Base-by-base conservation (phyloP, 768 basidiomycete species). In the Rhizopogon rudus region DNA sequence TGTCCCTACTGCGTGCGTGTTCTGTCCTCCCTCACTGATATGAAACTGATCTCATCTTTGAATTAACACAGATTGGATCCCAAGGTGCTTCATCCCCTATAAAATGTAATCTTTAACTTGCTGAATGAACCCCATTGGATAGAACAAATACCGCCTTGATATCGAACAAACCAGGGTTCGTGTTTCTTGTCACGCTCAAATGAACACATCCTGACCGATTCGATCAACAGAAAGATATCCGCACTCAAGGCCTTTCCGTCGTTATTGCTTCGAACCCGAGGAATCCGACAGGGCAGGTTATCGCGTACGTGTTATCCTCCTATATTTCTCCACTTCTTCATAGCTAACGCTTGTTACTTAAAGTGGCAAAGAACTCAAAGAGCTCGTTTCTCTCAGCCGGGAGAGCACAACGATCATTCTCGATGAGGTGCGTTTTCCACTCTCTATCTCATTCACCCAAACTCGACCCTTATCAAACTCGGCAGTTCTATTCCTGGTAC, bases 401-500 rank as follows among this genome's bases (percentile, higher is more conserved):
- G 87, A 94, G 61, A 82, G 86, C 12, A 91, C 89, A 3, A 97
- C 95, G 3, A 61, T 96, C 51, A 85, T 93, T 60, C 79, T 93
- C 33, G 91, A 93, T 65, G 91, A 93, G 78, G 90, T 87, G 68
- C 43, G 31, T 28, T 6, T 17, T 9, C 20, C 9, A 16, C 20
- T 5, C 16, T 4, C 29, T 20, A 28, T 29, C 12, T 16, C 33
- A 33, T 3, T 33, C 51, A 37, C 22, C 29, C 40, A 25, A 42
- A 10, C 28, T 50, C 9, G 22, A 20, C n/a, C 44, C 28, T 44
- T 2, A n/a, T 41, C 20, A 41, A 41, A 57, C 61, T 17, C 40
- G 60, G 3, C 60, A 95, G 86, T 93, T 95, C 71, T 96, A 97
- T 66, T 92, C 90, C 9, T 96, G 93, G 92, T 95, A 96, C 68